phyloP scores from a whole-genome alignment of 2,329 filamentous ascomycete genomes.

The Lachnellula hyalina region DNA sequence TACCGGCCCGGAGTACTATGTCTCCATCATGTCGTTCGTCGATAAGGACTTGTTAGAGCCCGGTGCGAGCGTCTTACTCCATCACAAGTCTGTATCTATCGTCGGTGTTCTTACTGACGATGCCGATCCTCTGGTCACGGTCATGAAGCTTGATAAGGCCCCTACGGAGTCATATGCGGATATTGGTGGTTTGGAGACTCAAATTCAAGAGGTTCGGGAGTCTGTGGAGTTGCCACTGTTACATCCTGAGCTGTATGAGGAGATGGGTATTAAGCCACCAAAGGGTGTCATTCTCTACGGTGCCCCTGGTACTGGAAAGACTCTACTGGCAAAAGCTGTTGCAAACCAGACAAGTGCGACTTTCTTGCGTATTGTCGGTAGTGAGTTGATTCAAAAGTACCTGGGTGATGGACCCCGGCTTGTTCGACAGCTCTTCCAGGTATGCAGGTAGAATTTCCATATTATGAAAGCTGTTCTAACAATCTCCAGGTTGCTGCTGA shows the following conservation, averaged over 20 bases:
- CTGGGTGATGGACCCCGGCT: conserved; percentile 91
- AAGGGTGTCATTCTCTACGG: conserved; percentile 99
- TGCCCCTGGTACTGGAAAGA: conserved; percentile 95
- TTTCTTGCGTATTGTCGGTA: conserved; percentile 94
- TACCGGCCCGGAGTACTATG: conserved; percentile 96
- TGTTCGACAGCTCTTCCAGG: conserved; percentile 92
- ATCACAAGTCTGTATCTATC: conserved; percentile 97
- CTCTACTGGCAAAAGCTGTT: conserved; percentile 89
- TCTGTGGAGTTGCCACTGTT: conserved; percentile 92
- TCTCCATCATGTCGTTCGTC: conserved; percentile 99
- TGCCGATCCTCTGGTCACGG: conserved; percentile 87
- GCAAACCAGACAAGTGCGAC: conserved; percentile 99
- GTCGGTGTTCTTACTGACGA: conserved; percentile 97
- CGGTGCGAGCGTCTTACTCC: conserved; percentile 87
- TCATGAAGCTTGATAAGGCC: conserved; percentile 99
- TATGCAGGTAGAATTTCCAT: conserved; percentile 34
- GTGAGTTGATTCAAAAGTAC: conserved; percentile 97
- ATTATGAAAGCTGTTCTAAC: conserved; percentile 9
- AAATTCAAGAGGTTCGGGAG: conserved; percentile 97
- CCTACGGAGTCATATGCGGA: conserved; percentile 98
- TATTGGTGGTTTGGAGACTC: conserved; percentile 89
- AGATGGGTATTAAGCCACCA: conserved; percentile 99
- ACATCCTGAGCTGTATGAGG: conserved; percentile 95
- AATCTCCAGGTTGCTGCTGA: conserved; percentile 73
- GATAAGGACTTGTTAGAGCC: conserved; percentile 98